Evolutionary conservation across 495 filamentous ascomycete species (phyloP).

Genomic region (Talaromyces adpressus): DNA sequence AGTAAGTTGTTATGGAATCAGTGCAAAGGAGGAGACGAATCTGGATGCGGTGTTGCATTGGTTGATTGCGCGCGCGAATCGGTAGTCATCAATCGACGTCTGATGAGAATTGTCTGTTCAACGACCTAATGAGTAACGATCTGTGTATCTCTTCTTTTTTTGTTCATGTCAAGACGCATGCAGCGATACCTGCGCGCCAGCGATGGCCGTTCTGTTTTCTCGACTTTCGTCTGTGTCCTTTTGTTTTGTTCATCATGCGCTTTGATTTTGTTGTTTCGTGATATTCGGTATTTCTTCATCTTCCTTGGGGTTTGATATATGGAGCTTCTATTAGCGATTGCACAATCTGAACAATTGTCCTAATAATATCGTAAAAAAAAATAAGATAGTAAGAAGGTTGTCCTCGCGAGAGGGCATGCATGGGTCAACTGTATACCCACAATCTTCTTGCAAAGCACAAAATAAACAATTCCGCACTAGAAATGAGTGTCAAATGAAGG

Average conservation of each 20-base stretch:
- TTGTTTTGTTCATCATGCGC: not conserved
- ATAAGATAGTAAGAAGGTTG: not conserved
- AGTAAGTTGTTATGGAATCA: conserved; percentile 98
- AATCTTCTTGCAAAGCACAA: not conserved
- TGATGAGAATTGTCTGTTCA: no score
- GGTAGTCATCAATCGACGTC: not conserved
- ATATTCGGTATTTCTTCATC: not conserved
- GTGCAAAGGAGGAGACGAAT: conserved; percentile 97
- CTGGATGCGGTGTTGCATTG: conserved; percentile 95
- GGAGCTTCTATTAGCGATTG: not conserved
- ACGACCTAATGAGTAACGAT: conserved; percentile 22
- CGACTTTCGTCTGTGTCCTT: conserved; percentile 5
- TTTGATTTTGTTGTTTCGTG: not conserved
- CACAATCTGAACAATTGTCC: not conserved
- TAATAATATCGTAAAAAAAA: not conserved
- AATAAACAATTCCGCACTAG: no score
- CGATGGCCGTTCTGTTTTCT: conserved; percentile 7
- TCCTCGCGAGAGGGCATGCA: not conserved
- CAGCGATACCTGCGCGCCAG: conserved; percentile 13
- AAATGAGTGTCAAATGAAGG: no score
- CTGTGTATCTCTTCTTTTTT: not conserved
- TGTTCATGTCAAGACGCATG: conserved; percentile 2
- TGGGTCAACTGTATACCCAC: not conserved
- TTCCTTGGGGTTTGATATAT: not conserved
- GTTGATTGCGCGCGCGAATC: conserved; percentile 83